Base-by-base conservation (phyloP, 148 eudicot species). In the Rhododendron williamsianum region DNA sequence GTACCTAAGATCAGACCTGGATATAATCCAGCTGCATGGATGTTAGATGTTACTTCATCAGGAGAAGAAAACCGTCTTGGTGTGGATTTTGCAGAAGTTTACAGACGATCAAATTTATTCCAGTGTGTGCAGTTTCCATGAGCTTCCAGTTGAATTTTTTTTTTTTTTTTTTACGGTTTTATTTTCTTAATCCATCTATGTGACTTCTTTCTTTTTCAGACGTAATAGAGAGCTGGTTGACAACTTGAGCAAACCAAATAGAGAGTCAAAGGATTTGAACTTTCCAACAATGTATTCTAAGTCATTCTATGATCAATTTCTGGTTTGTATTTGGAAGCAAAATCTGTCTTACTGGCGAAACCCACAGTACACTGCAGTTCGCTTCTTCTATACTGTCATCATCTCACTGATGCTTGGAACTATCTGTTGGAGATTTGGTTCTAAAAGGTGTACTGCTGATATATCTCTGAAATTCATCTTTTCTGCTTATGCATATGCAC, bases 341-440 rank as follows among this genome's bases (percentile, higher is more conserved):
- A 89, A 97, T 89, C 92, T 97, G 8, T 95, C 98, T 35, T 97
- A 97, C 87, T 97, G 99, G 99, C 90, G 98, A 85, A 97, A 94
- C 90, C 99, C 99, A 74, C 98, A 95, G 86, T 95, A 95, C 87
- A 95, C 99, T 76, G 99, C 99, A 82, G 98, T 97, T 89, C 98
- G 99, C 79, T 94, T 95, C 92, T 97, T 97, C 94, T 97, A 97
- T 89, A 95, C 99, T 27, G 84, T 89, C 84, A 94, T 95, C 88
- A 95, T 97, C 87, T 95, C 99, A 54, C 78, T 97, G 87, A 97
- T 97, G 99, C 98, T 97, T 80, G 99, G 99, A 82, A 91, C 98
- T 80, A 93, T 97, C 80, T 97, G 99, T 87, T 97, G 99, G 99
- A 88, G 89, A 91, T 95, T 97, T 88, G 99, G 99, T 71, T 93